phyloP scores from a whole-genome alignment of 2,329 filamentous ascomycete genomes.

The Fusarium protoensiforme region DNA sequence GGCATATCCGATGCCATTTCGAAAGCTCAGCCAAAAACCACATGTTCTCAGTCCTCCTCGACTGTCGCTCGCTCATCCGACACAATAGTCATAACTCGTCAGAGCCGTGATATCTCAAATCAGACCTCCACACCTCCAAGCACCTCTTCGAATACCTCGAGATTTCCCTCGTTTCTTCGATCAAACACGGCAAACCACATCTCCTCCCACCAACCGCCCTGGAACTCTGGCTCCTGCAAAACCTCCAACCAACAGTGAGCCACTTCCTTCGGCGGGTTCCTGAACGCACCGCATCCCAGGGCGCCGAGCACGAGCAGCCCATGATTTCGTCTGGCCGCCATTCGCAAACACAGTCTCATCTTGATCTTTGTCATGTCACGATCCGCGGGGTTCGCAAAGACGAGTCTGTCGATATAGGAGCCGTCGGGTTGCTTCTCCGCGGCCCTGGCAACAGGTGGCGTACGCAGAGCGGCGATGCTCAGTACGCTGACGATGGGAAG shows the following conservation, averaged over 20 bases:
- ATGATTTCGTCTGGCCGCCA: conserved; percentile 68
- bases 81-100: neutral
- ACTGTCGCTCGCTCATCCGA: neutral
- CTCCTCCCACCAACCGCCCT: conserved; percentile 71
- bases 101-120: neutral
- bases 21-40: neutral
- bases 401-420: conserved; percentile 39
- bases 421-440: conserved; percentile 25
- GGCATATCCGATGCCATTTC: neutral
- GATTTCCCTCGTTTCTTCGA: conserved; percentile 58
- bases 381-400: conserved; percentile 56
- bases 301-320: conserved; percentile 73
- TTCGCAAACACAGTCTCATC: conserved; percentile 69
- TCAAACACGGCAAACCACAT: conserved; percentile 73
- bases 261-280: conserved; percentile 71
- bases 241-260: conserved; percentile 72
- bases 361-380: conserved; percentile 69
- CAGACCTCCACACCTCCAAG: conserved; percentile 52
- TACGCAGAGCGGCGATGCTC: conserved; percentile 66
- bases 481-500: conserved; percentile 69
- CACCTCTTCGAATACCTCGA: conserved; percentile 58
- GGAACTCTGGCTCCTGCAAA: conserved; percentile 69
- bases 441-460: conserved; percentile 49
- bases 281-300: conserved; percentile 75
- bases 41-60: neutral